Evolutionary conservation across 768 basidiomycete species (phyloP), one percentile per base, ranked within the genome.

Genomic region (Mycena amicta): DNA sequence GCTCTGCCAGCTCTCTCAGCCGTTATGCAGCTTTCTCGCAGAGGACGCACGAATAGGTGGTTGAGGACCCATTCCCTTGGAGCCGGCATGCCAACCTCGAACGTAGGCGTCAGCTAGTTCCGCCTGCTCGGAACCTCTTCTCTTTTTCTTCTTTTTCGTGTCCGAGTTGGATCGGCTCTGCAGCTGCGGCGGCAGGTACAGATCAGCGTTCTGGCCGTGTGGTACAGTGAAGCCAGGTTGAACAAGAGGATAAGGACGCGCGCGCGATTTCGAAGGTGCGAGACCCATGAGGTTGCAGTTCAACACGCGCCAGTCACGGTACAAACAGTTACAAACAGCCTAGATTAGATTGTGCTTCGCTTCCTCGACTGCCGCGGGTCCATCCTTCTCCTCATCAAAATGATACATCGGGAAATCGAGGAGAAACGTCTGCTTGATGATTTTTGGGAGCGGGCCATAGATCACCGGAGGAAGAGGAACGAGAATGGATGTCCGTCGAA

Each of bases 361-460:
- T 50, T 77, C 72, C 55, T 80, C 75, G 13, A 81, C 53, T 4
- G 79, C 83, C 27, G 66, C 65, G 33, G 69, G 67, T 6, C 83
- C 81, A 63, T 85, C 83, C 60, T 66, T 79, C 13, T 69, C 68
- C 62, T 83, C 84, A 57, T 85, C 71, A 67, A 87, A 87, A 39
- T 73, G 72, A 68, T 83, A 90, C 62, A 88, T 77, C 6, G 85
- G 80, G 53, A 86, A 83, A 62, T 90, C 88, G 27, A 89, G 63
- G 56, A 89, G 66, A 11, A 89, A 5, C 2, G 81, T 83, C 59
- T 69, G 68, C 71, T 89, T 89, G 52, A 88, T 15, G 53, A 77
- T 68, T 0, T 51, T 54, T 2, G 88, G 88, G 4, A 89, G 60
- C 3, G 69, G 76, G 20, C 70, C 69, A 65, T 89, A 89, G 1